Evolutionary conservation across 2,329 filamentous ascomycete species (phyloP).

Genomic region (Claviceps monticola): DNA sequence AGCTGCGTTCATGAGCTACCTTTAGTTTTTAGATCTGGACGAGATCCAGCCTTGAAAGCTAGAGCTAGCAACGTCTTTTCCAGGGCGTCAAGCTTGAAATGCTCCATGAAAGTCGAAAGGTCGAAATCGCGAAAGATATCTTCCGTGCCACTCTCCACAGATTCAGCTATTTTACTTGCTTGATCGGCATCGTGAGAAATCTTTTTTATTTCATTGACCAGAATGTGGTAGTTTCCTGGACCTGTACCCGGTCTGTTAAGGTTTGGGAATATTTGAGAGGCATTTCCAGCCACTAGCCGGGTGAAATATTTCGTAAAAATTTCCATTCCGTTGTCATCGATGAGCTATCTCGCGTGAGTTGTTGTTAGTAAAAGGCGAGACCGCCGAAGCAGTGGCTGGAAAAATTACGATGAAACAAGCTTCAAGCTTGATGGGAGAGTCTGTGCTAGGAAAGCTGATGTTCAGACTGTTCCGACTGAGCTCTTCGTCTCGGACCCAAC

Average conservation of each 20-base stretch:
- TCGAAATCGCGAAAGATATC: slow-evolving; percentile 95
- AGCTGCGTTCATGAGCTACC: slow-evolving; percentile 37
- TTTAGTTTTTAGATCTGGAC: slow-evolving; percentile 75
- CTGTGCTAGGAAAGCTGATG: background rate
- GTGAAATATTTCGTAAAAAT: slow-evolving; percentile 93
- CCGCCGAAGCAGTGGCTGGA: background rate
- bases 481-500: slow-evolving; percentile 11
- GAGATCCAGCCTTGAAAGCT: slow-evolving; percentile 73
- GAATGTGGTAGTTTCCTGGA: slow-evolving; percentile 69
- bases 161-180: slow-evolving; percentile 82
- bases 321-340: slow-evolving; percentile 98
- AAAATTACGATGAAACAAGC: background rate
- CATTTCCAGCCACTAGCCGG: slow-evolving; percentile 83
- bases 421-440: background rate
- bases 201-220: slow-evolving; percentile 76
- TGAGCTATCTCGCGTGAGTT: slow-evolving; percentile 43
- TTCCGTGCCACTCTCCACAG: slow-evolving; percentile 78
- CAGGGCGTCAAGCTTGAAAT: slow-evolving; percentile 84
- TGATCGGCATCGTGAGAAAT: slow-evolving; percentile 68
- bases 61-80: slow-evolving; percentile 79
- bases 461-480: background rate
- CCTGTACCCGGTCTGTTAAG: slow-evolving; percentile 59
- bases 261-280: slow-evolving; percentile 76
- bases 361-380: slow-evolving; percentile 10
- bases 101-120: slow-evolving; percentile 85